A percentile compares a stretch with the other conserved stretches of the same genome.
These are phyloP conservation scores for Galerina sulciceps DNA, from an alignment of 768 basidiomycete genomes.

Conservation along the genomic window DNA sequence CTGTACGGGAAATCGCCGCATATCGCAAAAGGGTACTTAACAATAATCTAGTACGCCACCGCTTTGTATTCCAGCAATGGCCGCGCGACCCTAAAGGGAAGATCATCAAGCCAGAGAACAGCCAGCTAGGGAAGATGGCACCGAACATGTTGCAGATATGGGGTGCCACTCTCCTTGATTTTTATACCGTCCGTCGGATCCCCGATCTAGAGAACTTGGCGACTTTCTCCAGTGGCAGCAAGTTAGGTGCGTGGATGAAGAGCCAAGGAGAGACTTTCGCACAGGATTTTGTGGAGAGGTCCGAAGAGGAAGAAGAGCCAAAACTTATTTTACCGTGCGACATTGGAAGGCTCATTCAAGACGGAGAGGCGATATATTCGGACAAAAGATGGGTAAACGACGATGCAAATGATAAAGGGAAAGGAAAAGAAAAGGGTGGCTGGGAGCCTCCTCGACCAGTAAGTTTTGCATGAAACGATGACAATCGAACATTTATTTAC, in stretches of 20 bases:
- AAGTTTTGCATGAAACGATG: background rate
- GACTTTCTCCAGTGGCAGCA: slow-evolving; percentile 36
- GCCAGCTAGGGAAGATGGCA: slow-evolving; percentile 31
- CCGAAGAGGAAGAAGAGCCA: slow-evolving; percentile 40
- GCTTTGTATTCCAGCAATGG: slow-evolving; percentile 32
- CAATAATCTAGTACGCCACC: slow-evolving; percentile 12
- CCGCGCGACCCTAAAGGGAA: slow-evolving; percentile 34
- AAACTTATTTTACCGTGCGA: slow-evolving; percentile 30
- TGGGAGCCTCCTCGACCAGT: slow-evolving; percentile 8
- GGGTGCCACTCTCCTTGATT: slow-evolving; percentile 48
- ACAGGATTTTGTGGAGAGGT: slow-evolving; percentile 33
- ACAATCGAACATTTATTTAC: background rate
- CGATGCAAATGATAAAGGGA: background rate
- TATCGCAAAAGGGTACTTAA: slow-evolving; percentile 8
- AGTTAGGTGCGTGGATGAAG: slow-evolving; percentile 39
- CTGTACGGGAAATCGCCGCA: background rate
- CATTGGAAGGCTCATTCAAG: slow-evolving; percentile 26
- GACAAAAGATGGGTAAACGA: background rate
- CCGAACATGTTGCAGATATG: slow-evolving; percentile 38
- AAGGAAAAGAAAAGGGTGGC: background rate
- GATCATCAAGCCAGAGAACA: slow-evolving; percentile 15
- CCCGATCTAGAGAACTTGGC: slow-evolving; percentile 16
- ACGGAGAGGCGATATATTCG: slow-evolving; percentile 13
- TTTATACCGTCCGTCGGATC: slow-evolving; percentile 34
- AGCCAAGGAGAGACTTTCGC: slow-evolving; percentile 37